Evolutionary conservation across 805 yeast species (phyloP).

Genomic region (Jamesozyma gamospora): DNA sequence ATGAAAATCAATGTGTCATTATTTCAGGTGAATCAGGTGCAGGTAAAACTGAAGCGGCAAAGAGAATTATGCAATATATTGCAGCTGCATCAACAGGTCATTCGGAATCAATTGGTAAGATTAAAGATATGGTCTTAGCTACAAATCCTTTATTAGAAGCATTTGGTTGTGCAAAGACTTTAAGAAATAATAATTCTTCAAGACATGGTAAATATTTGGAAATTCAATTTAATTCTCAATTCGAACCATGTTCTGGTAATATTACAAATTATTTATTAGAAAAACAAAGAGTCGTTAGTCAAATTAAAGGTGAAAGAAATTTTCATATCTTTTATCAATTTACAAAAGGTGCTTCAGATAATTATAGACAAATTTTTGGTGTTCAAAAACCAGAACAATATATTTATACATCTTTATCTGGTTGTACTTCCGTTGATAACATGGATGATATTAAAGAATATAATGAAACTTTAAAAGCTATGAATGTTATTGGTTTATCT

Average conservation of each 20-base stretch:
- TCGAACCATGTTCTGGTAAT: slow-evolving; percentile 90
- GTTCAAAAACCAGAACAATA: slow-evolving; percentile 92
- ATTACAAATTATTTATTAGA: slow-evolving; percentile 91
- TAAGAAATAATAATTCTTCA: slow-evolving; percentile 94
- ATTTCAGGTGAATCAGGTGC: slow-evolving; percentile 98
- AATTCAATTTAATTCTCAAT: slow-evolving; percentile 69
- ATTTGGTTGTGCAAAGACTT: slow-evolving; percentile 96
- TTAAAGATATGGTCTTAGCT: slow-evolving; percentile 95
- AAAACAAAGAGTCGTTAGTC: slow-evolving; percentile 95
- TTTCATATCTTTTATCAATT: slow-evolving; percentile 96
- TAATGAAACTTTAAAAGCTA: slow-evolving; percentile 71
- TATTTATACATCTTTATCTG: slow-evolving; percentile 75
- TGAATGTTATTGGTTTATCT: slow-evolving; percentile 75
- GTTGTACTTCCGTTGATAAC: slow-evolving; percentile 77
- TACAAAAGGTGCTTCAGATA: slow-evolving; percentile 81
- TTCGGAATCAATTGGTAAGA: slow-evolving; percentile 63
- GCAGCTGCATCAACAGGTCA: slow-evolving; percentile 64
- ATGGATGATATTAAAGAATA: slow-evolving; percentile 78
- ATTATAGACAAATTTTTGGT: slow-evolving; percentile 75
- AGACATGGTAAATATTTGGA: slow-evolving; percentile 95
- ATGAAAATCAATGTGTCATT: slow-evolving; percentile 93
- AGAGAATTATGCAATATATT: slow-evolving; percentile 93
- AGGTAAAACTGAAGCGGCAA: slow-evolving; percentile 96
- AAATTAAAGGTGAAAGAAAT: slow-evolving; percentile 83
- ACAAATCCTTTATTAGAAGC: slow-evolving; percentile 98